These are phyloP conservation scores for Draba incana DNA, from an alignment of 345 rosid species.

Conservation along the genomic window DNA sequence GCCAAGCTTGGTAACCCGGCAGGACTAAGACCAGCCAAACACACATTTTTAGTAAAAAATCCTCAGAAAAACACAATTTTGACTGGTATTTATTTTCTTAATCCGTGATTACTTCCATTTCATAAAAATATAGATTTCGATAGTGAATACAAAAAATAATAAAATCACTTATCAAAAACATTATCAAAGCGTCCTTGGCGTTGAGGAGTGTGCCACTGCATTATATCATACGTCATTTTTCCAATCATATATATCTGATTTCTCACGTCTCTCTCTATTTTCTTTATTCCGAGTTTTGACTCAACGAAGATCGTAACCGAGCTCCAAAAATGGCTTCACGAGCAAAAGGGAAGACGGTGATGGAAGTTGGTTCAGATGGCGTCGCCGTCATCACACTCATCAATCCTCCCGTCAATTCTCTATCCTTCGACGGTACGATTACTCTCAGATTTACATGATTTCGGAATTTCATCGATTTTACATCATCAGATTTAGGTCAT, in stretches of 20 bases:
- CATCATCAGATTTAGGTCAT: constrained; percentile 9
- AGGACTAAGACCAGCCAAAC: neutral
- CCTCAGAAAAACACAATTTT: neutral
- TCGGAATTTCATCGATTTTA: neutral
- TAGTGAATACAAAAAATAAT: neutral
- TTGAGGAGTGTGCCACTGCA: constrained; percentile 42
- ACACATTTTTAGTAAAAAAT: neutral
- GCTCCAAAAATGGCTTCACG: constrained; percentile 41
- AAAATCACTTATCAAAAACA: constrained; percentile 22
- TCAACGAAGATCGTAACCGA: constrained; percentile 26
- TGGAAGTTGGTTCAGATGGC: constrained; percentile 87
- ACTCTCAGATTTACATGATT: neutral
- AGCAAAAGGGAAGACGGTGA: constrained; percentile 58
- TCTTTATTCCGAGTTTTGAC: constrained; percentile 16
- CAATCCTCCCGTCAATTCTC: constrained; percentile 93
- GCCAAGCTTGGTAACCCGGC: too few relatives aligned
- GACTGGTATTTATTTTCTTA: neutral
- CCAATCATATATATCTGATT: neutral
- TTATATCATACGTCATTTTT: constrained; percentile 20
- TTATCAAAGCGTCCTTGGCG: constrained; percentile 25
- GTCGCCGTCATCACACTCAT: constrained; percentile 87
- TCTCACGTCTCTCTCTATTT: constrained; percentile 6
- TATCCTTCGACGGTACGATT: constrained; percentile 69
- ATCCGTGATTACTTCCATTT: constrained; percentile 1
- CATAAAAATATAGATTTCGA: neutral